phyloP scores from a whole-genome alignment of 768 basidiomycete genomes.

The Suillus weaverae region DNA sequence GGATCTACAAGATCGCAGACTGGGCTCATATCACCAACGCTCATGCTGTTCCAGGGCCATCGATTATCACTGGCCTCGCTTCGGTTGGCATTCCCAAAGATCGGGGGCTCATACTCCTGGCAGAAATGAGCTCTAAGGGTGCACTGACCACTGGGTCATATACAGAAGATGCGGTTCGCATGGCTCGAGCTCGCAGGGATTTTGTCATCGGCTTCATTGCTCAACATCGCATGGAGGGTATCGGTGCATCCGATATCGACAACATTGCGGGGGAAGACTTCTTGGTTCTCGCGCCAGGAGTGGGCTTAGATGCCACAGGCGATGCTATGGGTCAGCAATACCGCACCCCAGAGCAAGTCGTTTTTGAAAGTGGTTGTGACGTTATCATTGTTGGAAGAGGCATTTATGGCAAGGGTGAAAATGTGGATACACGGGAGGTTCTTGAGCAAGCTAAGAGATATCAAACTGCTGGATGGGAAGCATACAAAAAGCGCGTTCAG shows the following conservation, averaged over 20 bases:
- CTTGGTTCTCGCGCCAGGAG: slow-evolving; percentile 89
- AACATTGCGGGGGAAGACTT: slow-evolving; percentile 67
- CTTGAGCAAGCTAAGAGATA: slow-evolving; percentile 80
- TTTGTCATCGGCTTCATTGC: slow-evolving; percentile 99
- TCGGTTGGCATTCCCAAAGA: slow-evolving; percentile 77
- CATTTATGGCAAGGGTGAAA: slow-evolving; percentile 70
- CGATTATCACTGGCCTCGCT: slow-evolving; percentile 86
- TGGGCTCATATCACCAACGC: slow-evolving; percentile 99
- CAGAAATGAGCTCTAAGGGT: slow-evolving; percentile 95
- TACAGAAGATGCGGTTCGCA: slow-evolving; percentile 79
- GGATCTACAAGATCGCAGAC: slow-evolving; percentile 87
- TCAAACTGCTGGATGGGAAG: slow-evolving; percentile 83
- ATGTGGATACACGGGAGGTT: slow-evolving; percentile 40
- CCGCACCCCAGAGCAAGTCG: slow-evolving; percentile 81
- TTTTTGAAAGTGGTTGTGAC: slow-evolving; percentile 83
- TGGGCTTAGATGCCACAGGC: slow-evolving; percentile 75
- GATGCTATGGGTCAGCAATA: slow-evolving; percentile 96
- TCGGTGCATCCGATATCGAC: slow-evolving; percentile 40
- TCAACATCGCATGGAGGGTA: slow-evolving; percentile 76
- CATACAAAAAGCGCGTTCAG: slow-evolving; percentile 65
- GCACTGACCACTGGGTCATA: slow-evolving; percentile 82
- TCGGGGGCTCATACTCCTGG: slow-evolving; percentile 86
- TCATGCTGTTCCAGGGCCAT: slow-evolving; percentile 94
- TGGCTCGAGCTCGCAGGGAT: slow-evolving; percentile 78
- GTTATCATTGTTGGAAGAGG: slow-evolving; percentile 97